A percentile compares a stretch with the other conserved stretches of the same genome.
Evolutionary conservation across 257 asterid genomes (phyloP).

Genomic region (Echium plantagineum): DNA sequence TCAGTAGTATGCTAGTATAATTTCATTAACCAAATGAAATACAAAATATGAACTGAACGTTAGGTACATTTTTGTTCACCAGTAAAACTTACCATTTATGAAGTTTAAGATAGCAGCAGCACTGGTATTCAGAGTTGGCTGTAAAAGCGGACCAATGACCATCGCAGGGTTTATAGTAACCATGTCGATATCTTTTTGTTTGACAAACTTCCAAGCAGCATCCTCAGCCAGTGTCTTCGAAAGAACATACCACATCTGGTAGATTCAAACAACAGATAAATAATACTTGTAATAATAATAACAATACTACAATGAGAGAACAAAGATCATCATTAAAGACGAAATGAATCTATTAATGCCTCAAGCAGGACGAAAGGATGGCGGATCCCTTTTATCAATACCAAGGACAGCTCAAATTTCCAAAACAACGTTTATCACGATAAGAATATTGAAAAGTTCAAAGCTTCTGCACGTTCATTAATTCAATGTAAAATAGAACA

Average conservation of each 20-base stretch:
- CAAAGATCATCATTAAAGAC: no score
- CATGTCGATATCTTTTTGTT: slow-evolving; percentile 61
- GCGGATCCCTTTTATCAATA: no score
- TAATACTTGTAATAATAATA: neutral
- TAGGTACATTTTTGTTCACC: neutral
- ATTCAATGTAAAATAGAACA: no score
- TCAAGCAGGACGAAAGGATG: neutral
- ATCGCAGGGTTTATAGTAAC: slow-evolving; percentile 56
- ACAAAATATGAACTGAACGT: neutral
- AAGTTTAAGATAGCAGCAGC: slow-evolving; percentile 47
- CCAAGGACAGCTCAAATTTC: no score
- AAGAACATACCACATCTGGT: slow-evolving; percentile 51
- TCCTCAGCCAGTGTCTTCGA: slow-evolving; percentile 61
- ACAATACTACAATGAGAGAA: neutral
- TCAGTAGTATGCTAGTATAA: no score
- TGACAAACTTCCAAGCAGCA: slow-evolving; percentile 59
- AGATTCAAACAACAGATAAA: neutral
- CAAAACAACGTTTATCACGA: no score
- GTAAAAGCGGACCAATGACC: slow-evolving; percentile 71
- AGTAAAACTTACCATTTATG: slow-evolving; percentile 39
- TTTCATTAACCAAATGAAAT: neutral
- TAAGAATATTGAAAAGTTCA: no score
- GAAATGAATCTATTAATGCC: neutral
- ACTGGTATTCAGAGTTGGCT: slow-evolving; percentile 69
- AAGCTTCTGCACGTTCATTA: no score